Base-by-base conservation (phyloP, 2,329 filamentous ascomycete species). In the Metarhizium brunneum region DNA sequence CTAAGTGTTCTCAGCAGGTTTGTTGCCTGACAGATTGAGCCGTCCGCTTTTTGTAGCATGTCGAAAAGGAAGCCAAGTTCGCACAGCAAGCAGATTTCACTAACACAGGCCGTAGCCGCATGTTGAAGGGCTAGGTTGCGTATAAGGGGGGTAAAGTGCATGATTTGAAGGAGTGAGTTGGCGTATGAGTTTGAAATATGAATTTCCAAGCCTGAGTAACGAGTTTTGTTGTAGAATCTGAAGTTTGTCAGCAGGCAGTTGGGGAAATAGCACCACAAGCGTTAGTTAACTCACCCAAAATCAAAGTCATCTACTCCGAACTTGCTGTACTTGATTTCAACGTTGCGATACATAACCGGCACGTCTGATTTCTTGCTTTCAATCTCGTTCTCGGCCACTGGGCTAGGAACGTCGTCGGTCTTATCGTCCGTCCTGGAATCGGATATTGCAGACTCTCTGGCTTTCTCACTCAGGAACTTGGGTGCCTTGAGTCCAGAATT, bases 301-400 rank as follows among this genome's bases (percentile, higher is more conserved):
- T 99, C 94, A 69, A 99, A 99, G 70, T 99, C 95, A 65, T 97
- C 92, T n/a, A 99, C 91, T 20, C 94, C 94, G 70, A 96, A 99
- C 68, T 91, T 95, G 77, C 92, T 96, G 75, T 97, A 99, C 69
- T 96, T 96, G 73, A 99, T 99, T 69, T 97, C 92, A 11, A 96
- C 88, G 64, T 91, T 92, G 60, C 88, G 86, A 69, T 99, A 99
- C 75, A 94, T 90, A 8, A 88, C 82, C 25, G 92, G 88, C 4
- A 94, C 87, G 56, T 96, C 91, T 45, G 87, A 83, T 60, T 90
- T 88, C 55, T 87, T 82, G 60, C 87, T 86, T 59, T 88, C 86
- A 3, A 92, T 76, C 54, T 87, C 85, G 55, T 83, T 75, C 42
- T 86, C 83, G n/a, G 83, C 81, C 57, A 92, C 70, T 0, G 83